Evolutionary conservation across 2,329 filamentous ascomycete species (phyloP).

Genomic region (Xylariaceae sp.): DNA sequence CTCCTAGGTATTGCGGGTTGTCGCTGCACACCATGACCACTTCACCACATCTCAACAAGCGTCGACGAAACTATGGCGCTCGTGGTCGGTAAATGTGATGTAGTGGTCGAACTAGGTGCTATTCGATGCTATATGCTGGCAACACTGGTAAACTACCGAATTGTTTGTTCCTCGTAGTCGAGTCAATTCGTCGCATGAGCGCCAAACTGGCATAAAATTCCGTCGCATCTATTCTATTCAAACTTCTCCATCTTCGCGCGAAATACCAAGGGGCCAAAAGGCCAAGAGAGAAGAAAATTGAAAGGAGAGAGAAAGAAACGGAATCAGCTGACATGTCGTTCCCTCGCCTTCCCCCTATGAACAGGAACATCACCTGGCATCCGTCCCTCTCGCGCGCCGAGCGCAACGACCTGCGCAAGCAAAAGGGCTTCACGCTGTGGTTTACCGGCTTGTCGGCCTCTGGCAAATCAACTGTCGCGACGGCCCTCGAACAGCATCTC

Average conservation of each 20-base stretch:
- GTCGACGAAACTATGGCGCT: background rate
- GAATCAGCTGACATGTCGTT: conserved; percentile 3
- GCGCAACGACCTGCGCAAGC: conserved; percentile 68
- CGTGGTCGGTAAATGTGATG: background rate
- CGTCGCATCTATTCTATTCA: background rate
- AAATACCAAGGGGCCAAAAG: background rate
- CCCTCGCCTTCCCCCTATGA: background rate
- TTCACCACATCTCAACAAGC: background rate
- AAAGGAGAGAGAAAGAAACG: too few species aligned
- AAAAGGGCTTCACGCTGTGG: conserved; percentile 93
- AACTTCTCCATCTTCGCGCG: background rate
- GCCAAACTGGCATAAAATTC: background rate
- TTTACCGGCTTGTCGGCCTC: conserved; percentile 94
- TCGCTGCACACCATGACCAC: background rate
- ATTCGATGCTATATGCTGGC: background rate
- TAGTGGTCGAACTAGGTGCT: background rate
- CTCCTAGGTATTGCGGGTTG: background rate
- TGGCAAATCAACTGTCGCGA: conserved; percentile 95
- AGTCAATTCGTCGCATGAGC: background rate
- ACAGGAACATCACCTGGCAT: conserved; percentile 88
- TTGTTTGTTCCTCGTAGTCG: background rate
- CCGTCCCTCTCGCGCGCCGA: conserved; percentile 71
- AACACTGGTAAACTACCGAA: background rate
- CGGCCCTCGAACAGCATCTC: conserved; percentile 93
- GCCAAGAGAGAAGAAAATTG: background rate